Evolutionary conservation across 805 yeast genomes (phyloP), one percentile per base, ranked within the genome.

Genomic region (Priceomyces haplophilus): DNA sequence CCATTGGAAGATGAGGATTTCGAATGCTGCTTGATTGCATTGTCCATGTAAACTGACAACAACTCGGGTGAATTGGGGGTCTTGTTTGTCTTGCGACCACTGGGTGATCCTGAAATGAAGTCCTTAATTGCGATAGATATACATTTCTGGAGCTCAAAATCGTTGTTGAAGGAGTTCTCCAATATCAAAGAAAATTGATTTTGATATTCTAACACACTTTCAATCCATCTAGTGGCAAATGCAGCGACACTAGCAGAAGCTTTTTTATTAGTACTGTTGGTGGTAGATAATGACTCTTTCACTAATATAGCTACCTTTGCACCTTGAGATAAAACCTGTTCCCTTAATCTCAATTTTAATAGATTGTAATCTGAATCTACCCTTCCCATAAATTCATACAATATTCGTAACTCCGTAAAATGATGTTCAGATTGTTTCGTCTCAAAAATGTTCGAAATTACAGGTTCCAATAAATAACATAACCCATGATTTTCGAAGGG

Each of bases 181-280:
- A 80, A 60, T 2, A 89, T 66, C 2, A 36, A 23, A 29, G 74
- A 76, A 51, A 78, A 79, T 44, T 78, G 78, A 4, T 64, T 65
- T 49, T 77, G 82, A 44, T 79, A 64, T 8, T 56, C 60, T 8
- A 86, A 57, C 3, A 86, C 72, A 21, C 75, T 68, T 34, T 77
- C 77, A 7, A 86, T 75, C 91, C 95, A 89, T 41, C 71, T 69
- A 2, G 78, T 70, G 0, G 95, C 93, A 50, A 75, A 76, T 39
- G 69, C 64, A 7, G 82, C 61, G 44, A 74, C 63, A 40, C 46
- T 55, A 15, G 56, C 44, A 32, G 52, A 41, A 42, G 48, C 39
- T 41, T 49, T 49, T 37, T 52, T 51, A 39, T 37, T 32, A 12
- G 37, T 27, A 13, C 42, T 7, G 25, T 39, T 41, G n/a, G 37